phyloP scores from a whole-genome alignment of 371 early-diverging fungal species.

The Synchytrium microbalum region DNA sequence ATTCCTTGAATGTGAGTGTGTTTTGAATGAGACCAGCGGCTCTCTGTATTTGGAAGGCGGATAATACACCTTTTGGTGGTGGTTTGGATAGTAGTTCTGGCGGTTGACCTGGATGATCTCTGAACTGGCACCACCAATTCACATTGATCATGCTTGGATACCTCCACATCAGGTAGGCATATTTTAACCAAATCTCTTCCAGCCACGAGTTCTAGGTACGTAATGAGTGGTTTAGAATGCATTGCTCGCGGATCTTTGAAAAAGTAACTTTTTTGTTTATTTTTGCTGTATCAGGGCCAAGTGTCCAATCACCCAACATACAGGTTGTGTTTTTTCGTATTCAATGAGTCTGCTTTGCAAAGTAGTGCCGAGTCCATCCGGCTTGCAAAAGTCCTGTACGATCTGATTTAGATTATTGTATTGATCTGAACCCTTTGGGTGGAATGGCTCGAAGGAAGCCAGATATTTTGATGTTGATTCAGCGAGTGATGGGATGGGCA shows the following conservation, averaged over 20 bases:
- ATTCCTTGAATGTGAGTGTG: constrained; percentile 63
- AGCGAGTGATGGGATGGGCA: constrained; percentile 72
- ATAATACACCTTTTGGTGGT: constrained; percentile 45
- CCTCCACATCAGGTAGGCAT: constrained; percentile 84
- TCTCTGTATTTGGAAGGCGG: constrained; percentile 72
- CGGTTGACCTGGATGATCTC: constrained; percentile 62
- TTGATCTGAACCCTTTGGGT: constrained; percentile 41
- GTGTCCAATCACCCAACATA: constrained; percentile 6
- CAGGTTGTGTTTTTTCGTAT: constrained; percentile 26
- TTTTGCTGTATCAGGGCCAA: too few relatives aligned
- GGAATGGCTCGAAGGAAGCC: constrained; percentile 52
- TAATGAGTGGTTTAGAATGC: background rate
- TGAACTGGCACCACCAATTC: constrained; percentile 68
- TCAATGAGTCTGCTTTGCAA: constrained; percentile 63
- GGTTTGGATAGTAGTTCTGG: constrained; percentile 33
- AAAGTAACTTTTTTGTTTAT: too few relatives aligned
- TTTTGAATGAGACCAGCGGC: constrained; percentile 72
- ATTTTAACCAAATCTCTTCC: constrained; percentile 79
- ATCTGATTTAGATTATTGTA: constrained; percentile 46
- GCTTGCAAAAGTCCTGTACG: constrained; percentile 37
- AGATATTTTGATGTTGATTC: constrained; percentile 69
- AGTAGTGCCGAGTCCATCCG: constrained; percentile 48
- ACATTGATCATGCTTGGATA: constrained; percentile 64
- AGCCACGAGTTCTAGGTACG: constrained; percentile 65
- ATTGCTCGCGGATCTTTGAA: constrained; percentile 2